Evolutionary conservation across 495 filamentous ascomycete species (phyloP).

Genomic region (Penicillium ucsense): DNA sequence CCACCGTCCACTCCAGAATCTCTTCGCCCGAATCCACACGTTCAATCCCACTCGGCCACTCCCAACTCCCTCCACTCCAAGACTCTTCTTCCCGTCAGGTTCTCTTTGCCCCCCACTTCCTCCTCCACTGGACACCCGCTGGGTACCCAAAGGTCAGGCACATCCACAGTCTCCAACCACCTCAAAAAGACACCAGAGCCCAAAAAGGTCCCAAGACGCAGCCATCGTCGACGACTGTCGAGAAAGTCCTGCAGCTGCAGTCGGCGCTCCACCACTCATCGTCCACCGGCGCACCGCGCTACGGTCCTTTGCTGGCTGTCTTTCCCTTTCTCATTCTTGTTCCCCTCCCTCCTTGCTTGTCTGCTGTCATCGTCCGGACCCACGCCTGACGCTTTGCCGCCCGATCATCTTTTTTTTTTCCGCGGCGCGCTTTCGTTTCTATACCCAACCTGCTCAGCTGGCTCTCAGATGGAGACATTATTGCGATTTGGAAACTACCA

Average conservation of each 20-base stretch:
- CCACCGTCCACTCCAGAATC: too few species aligned
- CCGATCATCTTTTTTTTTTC: slow-evolving; percentile 8
- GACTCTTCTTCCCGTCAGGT: too few species aligned
- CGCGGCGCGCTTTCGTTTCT: slow-evolving; percentile 11
- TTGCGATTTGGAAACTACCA: slow-evolving; percentile 16
- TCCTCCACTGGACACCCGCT: slow-evolving; percentile 14
- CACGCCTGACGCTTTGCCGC: slow-evolving; percentile 16
- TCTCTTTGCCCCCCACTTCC: slow-evolving; percentile 6
- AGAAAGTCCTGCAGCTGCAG: slow-evolving; percentile 16
- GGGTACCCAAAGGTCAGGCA: slow-evolving; percentile 12
- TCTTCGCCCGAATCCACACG: too few species aligned
- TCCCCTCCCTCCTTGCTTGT: neutral
- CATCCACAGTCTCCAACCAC: slow-evolving; percentile 10
- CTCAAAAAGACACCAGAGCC: neutral
- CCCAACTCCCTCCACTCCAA: too few species aligned
- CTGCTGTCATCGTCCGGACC: neutral
- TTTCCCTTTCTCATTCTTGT: neutral
- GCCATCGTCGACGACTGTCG: too few species aligned
- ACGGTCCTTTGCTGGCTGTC: too few species aligned
- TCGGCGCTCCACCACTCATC: slow-evolving; percentile 13
- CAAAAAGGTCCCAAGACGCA: neutral
- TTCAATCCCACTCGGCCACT: too few species aligned
- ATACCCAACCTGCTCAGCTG: too few species aligned
- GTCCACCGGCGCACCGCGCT: neutral
- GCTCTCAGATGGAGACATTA: slow-evolving; percentile 22